Conservation (phyloP, 2,329 filamentous ascomycete species). For the Ambrosiella beaveri region DNA sequence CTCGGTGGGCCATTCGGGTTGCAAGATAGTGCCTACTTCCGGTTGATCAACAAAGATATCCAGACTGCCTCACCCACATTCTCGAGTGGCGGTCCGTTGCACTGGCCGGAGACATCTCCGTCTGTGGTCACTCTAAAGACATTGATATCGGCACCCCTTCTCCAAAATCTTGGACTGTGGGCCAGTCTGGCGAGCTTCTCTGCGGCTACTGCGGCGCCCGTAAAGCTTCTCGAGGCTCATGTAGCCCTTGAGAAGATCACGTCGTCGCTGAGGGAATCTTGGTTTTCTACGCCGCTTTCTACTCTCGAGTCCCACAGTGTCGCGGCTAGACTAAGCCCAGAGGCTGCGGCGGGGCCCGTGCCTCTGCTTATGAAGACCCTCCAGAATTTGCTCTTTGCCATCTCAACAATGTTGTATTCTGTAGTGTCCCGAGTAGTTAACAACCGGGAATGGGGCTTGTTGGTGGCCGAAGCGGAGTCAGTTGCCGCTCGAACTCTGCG, state of each 20-base stretch:
- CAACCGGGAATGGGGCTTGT: constrained; percentile 25
- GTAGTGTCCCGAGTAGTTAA: constrained; percentile 47
- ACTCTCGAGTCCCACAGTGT: constrained; percentile 55
- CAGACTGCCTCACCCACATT: constrained; percentile 1
- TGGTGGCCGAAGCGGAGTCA: constrained; percentile 15
- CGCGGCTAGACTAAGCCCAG: constrained; percentile 39
- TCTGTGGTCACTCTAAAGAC: constrained; percentile 43
- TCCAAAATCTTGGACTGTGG: constrained; percentile 49
- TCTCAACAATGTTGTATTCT: constrained; percentile 57
- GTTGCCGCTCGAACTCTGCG: constrained; percentile 57
- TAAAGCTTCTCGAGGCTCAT: constrained; percentile 30
- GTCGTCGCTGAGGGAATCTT: constrained; percentile 48
- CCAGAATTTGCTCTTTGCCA: constrained; percentile 57
- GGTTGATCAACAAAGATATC: constrained; percentile 30
- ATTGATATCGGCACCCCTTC: constrained; percentile 42
- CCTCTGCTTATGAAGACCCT: constrained; percentile 60
- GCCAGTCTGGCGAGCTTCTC: constrained; percentile 48
- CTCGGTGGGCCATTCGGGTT: constrained; percentile 58
- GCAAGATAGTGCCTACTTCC: constrained; percentile 58
- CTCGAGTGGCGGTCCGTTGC: constrained; percentile 31
- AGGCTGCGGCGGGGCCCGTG: constrained; percentile 49
- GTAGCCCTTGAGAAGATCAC: constrained; percentile 53
- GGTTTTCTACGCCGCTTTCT: constrained; percentile 59
- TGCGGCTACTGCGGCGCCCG: constrained; percentile 34
- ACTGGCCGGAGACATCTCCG: constrained; percentile 44